Evolutionary conservation across 2,329 filamentous ascomycete genomes (phyloP).

Genomic region (Pseudocercospora fuligena): DNA sequence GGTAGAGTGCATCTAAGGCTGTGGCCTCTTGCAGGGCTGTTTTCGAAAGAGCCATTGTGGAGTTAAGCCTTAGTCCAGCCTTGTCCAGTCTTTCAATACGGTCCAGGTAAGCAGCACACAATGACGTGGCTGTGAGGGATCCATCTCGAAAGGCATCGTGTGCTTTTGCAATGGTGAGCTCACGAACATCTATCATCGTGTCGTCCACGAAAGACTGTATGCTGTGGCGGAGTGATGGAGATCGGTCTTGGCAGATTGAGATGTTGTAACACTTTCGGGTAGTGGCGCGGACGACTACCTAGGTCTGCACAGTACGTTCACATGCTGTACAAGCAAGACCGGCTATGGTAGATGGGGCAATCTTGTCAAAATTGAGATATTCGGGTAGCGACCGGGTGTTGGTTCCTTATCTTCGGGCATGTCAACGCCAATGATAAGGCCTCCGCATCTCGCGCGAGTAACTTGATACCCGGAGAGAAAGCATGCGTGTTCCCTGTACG

Average conservation of each 20-base stretch:
- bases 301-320: not conserved
- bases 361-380: not conserved
- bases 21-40: not conserved
- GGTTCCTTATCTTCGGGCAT: not conserved
- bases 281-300: not conserved
- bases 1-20: not conserved
- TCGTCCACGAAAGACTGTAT: not conserved
- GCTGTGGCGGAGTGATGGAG: not conserved
- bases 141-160: not conserved
- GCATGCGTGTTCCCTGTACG: not conserved
- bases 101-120: constrained; percentile 1
- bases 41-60: not conserved
- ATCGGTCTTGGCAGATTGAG: not conserved
- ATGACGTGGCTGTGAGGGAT: not conserved
- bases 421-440: not conserved
- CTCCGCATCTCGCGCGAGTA: not conserved
- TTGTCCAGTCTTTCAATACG: not conserved
- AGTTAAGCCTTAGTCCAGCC: not conserved
- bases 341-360: not conserved
- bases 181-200: not conserved
- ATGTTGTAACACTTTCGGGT: not conserved
- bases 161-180: not conserved
- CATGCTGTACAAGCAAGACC: not conserved
- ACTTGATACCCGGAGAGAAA: not conserved
- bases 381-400: not conserved